Evolutionary conservation across 345 rosid species (phyloP).

Genomic region (Lepidium aucheri): DNA sequence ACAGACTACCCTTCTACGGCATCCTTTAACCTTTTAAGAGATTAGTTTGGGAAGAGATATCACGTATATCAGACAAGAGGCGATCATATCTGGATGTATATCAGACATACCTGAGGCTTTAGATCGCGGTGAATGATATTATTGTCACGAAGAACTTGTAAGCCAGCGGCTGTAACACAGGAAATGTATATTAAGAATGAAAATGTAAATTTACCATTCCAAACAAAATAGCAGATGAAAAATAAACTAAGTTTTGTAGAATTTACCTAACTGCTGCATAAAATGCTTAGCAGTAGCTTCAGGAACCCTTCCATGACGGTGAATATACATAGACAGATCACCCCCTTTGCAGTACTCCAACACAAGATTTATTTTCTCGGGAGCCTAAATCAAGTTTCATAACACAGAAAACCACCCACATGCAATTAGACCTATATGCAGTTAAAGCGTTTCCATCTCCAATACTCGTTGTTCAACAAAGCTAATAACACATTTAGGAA

Average conservation of each 20-base stretch:
- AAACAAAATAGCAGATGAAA: slow-evolving; percentile 16
- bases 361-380: slow-evolving; percentile 77
- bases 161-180: slow-evolving; percentile 63
- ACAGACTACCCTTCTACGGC: neutral
- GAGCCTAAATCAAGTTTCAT: slow-evolving; percentile 38
- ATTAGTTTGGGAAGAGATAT: neutral
- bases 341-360: slow-evolving; percentile 94
- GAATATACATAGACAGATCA: slow-evolving; percentile 83
- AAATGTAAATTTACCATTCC: neutral
- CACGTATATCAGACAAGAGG: neutral
- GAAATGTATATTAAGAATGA: neutral
- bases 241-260: neutral
- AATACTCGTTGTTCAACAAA: neutral
- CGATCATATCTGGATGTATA: neutral
- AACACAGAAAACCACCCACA: neutral
- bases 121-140: slow-evolving; percentile 94
- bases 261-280: slow-evolving; percentile 89
- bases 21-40: neutral
- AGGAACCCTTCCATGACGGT: slow-evolving; percentile 58
- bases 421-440: neutral
- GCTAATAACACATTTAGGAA: neutral
- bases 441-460: neutral
- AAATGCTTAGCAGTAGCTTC: slow-evolving; percentile 86
- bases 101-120: slow-evolving; percentile 82
- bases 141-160: slow-evolving; percentile 88